Evolutionary conservation across 192 early-diverging fungal species (phyloP).

Genomic region (Rhizophlyctis rosea): DNA sequence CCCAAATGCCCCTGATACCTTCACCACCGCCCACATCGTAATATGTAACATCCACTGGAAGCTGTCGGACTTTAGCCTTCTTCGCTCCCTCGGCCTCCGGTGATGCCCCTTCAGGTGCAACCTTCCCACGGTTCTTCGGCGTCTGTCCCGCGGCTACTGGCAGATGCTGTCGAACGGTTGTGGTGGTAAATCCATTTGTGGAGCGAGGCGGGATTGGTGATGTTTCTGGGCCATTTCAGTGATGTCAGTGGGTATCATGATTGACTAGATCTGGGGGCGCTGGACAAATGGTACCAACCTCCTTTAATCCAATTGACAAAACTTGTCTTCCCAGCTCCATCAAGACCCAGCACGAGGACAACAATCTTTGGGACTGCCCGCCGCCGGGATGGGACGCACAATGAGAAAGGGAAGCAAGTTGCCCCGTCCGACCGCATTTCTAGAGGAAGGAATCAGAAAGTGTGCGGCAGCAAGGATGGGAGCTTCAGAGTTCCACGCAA

Average conservation of each 20-base stretch:
- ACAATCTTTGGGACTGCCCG: background rate
- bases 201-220: background rate
- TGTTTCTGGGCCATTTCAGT: conserved; percentile 1
- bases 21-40: conserved; percentile 30
- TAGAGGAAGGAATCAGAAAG: too few relatives aligned
- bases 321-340: conserved; percentile 29
- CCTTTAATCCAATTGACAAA: conserved; percentile 20
- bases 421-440: too few relatives aligned
- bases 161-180: conserved; percentile 2
- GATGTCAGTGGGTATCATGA: background rate
- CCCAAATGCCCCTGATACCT: conserved; percentile 32
- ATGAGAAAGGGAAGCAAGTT: background rate
- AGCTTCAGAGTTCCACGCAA: too few relatives aligned
- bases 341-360: conserved; percentile 23
- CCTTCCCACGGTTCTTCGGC: background rate
- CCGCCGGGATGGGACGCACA: background rate
- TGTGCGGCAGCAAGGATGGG: too few relatives aligned
- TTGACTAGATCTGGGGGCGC: background rate
- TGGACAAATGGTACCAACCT: conserved; percentile 8
- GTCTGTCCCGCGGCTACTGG: background rate
- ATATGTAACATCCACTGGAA: conserved; percentile 7
- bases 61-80: background rate
- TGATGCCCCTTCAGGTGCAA: background rate
- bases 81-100: background rate
- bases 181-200: conserved; percentile 24